Percentiles rank a stretch among this genome's conserved stretches.
Conservation (phyloP, 345 rosid species). For the Microcos paniculata region DNA sequence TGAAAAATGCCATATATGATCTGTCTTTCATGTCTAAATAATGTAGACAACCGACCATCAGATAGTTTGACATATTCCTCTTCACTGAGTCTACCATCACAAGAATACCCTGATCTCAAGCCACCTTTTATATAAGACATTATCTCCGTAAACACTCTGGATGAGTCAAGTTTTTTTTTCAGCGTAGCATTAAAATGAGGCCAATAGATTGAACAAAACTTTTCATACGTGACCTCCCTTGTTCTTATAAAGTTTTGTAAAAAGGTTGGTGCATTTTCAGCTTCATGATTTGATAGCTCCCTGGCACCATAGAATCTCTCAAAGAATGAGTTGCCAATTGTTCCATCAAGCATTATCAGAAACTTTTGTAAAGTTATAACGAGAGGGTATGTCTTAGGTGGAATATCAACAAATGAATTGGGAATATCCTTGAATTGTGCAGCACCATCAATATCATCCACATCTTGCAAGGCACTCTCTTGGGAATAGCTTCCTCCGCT, state of each 20-base stretch:
- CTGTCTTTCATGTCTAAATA: slow-evolving; percentile 30
- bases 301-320: slow-evolving; percentile 38
- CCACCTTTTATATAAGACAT: slow-evolving; percentile 58
- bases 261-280: slow-evolving; percentile 22
- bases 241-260: slow-evolving; percentile 34
- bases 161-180: slow-evolving; percentile 42
- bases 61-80: slow-evolving; percentile 37
- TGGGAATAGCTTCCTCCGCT: slow-evolving; percentile 23
- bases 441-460: slow-evolving; percentile 31
- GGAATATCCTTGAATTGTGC: slow-evolving; percentile 43
- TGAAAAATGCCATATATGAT: slow-evolving; percentile 38
- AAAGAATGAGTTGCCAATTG: slow-evolving; percentile 48
- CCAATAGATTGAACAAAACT: slow-evolving; percentile 50
- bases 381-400: slow-evolving; percentile 40
- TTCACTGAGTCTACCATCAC: slow-evolving; percentile 33
- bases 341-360: slow-evolving; percentile 59
- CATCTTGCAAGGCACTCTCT: slow-evolving; percentile 21
- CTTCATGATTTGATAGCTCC: slow-evolving; percentile 21
- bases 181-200: slow-evolving; percentile 40
- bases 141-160: slow-evolving; percentile 53
- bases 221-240: slow-evolving; percentile 48
- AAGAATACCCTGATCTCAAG: slow-evolving; percentile 19
- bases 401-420: slow-evolving; percentile 38
- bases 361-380: slow-evolving; percentile 52
- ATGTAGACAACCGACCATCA: slow-evolving; percentile 36